Evolutionary conservation across 1,139 yeast species (phyloP).

Genomic region (Candida pseudoviswanathii): DNA sequence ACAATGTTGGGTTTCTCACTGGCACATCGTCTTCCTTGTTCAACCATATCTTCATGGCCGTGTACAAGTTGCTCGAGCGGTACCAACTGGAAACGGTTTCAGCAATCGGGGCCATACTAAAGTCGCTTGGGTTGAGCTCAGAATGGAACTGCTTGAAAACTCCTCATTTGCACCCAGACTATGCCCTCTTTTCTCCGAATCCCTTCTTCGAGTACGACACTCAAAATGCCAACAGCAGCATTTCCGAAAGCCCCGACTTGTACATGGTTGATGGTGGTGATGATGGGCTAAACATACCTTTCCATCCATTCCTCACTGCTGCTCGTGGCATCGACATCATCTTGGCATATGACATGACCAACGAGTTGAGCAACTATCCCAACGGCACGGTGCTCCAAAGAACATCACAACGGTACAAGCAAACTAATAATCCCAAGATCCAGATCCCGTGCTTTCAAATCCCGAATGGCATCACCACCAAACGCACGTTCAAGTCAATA

Average conservation of each 20-base stretch:
- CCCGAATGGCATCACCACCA: conserved; percentile 1
- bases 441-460: conserved; percentile 22
- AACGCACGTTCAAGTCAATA: conserved; percentile 16
- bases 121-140: conserved; percentile 49
- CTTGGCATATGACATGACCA: conserved; percentile 41
- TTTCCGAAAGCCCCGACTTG: conserved; percentile 23
- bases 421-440: conserved; percentile 13
- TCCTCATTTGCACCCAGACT: conserved; percentile 55
- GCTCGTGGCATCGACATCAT: conserved; percentile 36
- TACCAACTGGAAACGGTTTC: conserved; percentile 38
- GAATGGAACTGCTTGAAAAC: conserved; percentile 20
- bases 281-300: conserved; percentile 47
- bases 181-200: conserved; percentile 73
- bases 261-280: conserved; percentile 49
- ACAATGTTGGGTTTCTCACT: conserved; percentile 71
- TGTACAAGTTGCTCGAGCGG: conserved; percentile 45
- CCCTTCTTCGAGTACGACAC: conserved; percentile 55
- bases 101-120: conserved; percentile 47
- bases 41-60: conserved; percentile 52
- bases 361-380: conserved; percentile 41
- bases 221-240: conserved; percentile 3
- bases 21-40: conserved; percentile 77
- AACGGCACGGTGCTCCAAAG: conserved; percentile 35
- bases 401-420: conserved; percentile 26
- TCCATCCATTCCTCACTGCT: conserved; percentile 36